These are phyloP conservation scores for Tilletia walkeri DNA, from an alignment of 1,284 basidiomycete species.

Conservation along the genomic window DNA sequence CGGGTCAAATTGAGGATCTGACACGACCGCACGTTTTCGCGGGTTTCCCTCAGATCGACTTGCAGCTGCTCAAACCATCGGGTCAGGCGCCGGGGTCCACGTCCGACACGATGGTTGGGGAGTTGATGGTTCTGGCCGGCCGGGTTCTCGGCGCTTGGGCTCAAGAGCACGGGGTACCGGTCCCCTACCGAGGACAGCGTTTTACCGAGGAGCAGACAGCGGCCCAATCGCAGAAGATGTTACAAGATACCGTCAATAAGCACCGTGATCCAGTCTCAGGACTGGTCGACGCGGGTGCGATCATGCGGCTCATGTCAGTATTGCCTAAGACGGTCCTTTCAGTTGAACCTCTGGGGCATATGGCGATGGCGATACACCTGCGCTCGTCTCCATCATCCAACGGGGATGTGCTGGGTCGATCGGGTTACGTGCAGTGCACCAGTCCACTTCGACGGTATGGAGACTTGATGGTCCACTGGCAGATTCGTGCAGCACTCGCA, in stretches of 20 bases:
- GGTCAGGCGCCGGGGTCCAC: not conserved
- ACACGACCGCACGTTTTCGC: conserved; percentile 32
- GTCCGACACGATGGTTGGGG: conserved; percentile 65
- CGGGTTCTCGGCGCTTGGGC: conserved; percentile 74
- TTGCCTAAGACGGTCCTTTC: not conserved
- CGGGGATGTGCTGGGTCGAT: conserved; percentile 54
- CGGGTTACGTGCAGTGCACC: conserved; percentile 74
- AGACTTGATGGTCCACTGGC: conserved; percentile 88
- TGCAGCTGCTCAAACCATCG: not conserved
- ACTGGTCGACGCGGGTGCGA: not conserved
- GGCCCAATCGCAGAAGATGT: not conserved
- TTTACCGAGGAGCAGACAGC: conserved; percentile 49
- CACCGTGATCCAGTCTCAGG: not conserved
- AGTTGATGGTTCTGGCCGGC: conserved; percentile 80
- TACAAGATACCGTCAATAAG: not conserved
- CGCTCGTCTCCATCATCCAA: conserved; percentile 71
- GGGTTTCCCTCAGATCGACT: conserved; percentile 34
- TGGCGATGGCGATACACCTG: conserved; percentile 56
- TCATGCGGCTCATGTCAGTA: not conserved
- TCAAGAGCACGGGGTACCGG: conserved; percentile 65
- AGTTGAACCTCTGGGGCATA: conserved; percentile 23
- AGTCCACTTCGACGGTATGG: conserved; percentile 81
- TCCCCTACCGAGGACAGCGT: conserved; percentile 65
- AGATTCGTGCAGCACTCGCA: conserved; percentile 74
- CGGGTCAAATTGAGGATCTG: not conserved